phyloP scores from a whole-genome alignment of 1,284 basidiomycete species.

The Cystobasidium pallidum region DNA sequence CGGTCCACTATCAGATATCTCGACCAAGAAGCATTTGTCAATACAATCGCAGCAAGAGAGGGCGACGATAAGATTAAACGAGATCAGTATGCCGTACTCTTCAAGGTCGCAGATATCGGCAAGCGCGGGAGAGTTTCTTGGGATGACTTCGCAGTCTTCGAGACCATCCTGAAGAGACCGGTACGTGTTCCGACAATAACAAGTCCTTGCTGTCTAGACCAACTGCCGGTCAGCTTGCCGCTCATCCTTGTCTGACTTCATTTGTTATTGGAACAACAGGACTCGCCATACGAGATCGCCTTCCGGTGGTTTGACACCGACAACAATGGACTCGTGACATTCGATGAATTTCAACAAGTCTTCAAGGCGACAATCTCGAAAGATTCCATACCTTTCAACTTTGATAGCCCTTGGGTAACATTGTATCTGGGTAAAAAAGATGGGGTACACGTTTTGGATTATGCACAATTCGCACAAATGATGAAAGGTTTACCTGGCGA shows the following conservation, averaged over 20 bases:
- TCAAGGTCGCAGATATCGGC: slow-evolving; percentile 82
- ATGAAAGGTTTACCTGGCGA: slow-evolving; percentile 95
- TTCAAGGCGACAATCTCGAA: slow-evolving; percentile 77
- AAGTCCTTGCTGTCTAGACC: not conserved
- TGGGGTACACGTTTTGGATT: slow-evolving; percentile 85
- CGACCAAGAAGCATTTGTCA: slow-evolving; percentile 81
- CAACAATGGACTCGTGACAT: slow-evolving; percentile 82
- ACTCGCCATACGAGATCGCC: slow-evolving; percentile 62
- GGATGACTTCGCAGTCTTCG: slow-evolving; percentile 92
- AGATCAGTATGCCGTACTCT: slow-evolving; percentile 78
- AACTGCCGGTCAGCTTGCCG: not conserved
- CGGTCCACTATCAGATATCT: slow-evolving; percentile 64
- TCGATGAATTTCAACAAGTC: slow-evolving; percentile 89
- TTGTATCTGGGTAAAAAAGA: slow-evolving; percentile 89
- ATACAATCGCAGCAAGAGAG: slow-evolving; percentile 82
- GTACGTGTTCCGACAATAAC: slow-evolving; percentile 3
- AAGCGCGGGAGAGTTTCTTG: slow-evolving; percentile 80
- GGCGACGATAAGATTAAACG: slow-evolving; percentile 82
- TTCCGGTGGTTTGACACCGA: slow-evolving; percentile 95
- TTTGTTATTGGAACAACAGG: slow-evolving; percentile 22
- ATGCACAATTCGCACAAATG: slow-evolving; percentile 61
- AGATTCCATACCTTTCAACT: slow-evolving; percentile 88
- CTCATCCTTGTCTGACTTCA: not conserved
- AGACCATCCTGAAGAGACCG: slow-evolving; percentile 73
- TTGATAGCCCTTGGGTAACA: slow-evolving; percentile 93